Percentiles rank a stretch among this genome's conserved stretches.
Evolutionary conservation across 441 rosid species (phyloP).

Genomic region (Arabidopsis hybrid): DNA sequence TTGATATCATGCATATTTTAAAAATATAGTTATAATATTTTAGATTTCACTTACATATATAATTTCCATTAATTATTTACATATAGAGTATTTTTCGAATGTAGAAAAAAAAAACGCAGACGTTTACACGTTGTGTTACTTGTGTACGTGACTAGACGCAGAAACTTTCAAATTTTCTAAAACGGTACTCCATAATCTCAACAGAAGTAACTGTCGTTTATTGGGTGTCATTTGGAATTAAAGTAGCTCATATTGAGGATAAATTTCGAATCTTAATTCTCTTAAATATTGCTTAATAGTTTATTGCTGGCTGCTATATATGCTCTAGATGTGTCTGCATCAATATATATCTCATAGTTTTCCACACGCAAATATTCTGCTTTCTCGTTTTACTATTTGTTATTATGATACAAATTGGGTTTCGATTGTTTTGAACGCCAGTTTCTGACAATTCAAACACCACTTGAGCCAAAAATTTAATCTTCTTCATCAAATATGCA

Average conservation of each 20-base stretch:
- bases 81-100: not conserved
- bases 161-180: not conserved
- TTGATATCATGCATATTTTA: not conserved
- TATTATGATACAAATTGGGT: too few species aligned
- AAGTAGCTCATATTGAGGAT: constrained; percentile 1
- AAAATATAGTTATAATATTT: too few species aligned
- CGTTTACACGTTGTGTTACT: not conserved
- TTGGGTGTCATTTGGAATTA: not conserved
- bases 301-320: too few species aligned
- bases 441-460: too few species aligned
- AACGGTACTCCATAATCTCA: not conserved
- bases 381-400: too few species aligned
- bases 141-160: not conserved
- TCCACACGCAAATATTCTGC: too few species aligned
- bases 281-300: not conserved
- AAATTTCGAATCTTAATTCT: not conserved
- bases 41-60: not conserved
- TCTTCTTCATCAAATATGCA: too few species aligned
- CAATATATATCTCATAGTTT: too few species aligned
- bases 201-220: constrained; percentile 4
- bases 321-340: too few species aligned
- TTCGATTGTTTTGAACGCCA: too few species aligned
- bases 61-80: too few species aligned
- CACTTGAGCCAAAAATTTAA: too few species aligned
- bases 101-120: not conserved